Conservation (phyloP, 371 early-diverging fungal species). For the Entomophthora muscae region DNA sequence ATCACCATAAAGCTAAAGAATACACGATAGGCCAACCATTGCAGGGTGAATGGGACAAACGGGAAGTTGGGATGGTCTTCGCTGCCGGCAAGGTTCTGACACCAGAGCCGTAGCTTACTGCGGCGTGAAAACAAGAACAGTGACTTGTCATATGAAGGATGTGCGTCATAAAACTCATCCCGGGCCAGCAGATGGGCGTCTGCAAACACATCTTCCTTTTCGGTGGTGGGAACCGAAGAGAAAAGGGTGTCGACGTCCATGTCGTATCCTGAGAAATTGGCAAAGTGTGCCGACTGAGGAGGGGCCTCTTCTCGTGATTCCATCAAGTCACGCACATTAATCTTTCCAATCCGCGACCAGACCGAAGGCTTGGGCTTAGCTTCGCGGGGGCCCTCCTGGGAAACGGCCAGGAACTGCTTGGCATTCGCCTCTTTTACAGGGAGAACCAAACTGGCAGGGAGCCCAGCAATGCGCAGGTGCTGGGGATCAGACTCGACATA, state of each 20-base stretch:
- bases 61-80: conserved; percentile 2
- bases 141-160: conserved; percentile 37
- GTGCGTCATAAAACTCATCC: conserved; percentile 29
- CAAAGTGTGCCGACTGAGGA: neutral
- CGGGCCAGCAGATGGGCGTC: neutral
- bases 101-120: conserved; percentile 18
- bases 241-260: neutral
- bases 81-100: neutral
- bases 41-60: neutral
- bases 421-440: neutral
- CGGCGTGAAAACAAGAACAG: conserved; percentile 27
- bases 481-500: conserved; percentile 4
- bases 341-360: neutral
- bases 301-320: neutral
- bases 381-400: neutral
- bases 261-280: neutral
- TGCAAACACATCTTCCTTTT: neutral
- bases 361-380: neutral
- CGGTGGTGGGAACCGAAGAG: neutral
- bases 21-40: conserved; percentile 5
- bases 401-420: conserved; percentile 1
- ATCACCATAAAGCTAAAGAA: conserved; percentile 21
- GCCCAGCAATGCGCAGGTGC: neutral
- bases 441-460: conserved; percentile 1
- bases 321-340: neutral